Evolutionary conservation across 345 rosid species (phyloP).

Genomic region (Arabidopsis suecica): DNA sequence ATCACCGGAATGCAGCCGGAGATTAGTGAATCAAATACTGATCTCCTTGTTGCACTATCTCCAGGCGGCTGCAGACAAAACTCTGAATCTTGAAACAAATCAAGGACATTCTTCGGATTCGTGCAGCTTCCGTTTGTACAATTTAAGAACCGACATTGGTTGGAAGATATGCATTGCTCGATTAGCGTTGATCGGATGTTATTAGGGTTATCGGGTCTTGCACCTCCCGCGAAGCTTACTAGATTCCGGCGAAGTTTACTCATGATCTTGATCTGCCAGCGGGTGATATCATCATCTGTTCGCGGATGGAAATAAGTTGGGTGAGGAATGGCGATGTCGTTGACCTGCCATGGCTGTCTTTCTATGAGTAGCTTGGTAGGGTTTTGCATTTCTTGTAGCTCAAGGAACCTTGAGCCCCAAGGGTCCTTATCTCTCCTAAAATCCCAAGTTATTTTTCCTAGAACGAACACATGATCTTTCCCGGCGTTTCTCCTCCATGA

Average conservation of each 20-base stretch:
- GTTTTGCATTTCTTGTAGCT: constrained; percentile 67
- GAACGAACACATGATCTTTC: constrained; percentile 71
- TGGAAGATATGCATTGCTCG: constrained; percentile 4
- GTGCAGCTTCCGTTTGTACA: neutral
- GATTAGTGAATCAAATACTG: constrained; percentile 68
- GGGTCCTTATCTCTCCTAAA: constrained; percentile 58
- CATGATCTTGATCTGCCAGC: constrained; percentile 64
- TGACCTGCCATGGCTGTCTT: constrained; percentile 76
- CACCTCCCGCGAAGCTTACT: constrained; percentile 11
- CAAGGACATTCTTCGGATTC: neutral
- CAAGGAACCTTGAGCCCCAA: constrained; percentile 71
- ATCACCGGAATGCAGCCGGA: constrained; percentile 78
- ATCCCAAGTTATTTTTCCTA: constrained; percentile 83
- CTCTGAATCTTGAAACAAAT: constrained; percentile 35
- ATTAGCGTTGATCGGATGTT: constrained; percentile 5
- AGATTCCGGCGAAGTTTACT: constrained; percentile 1
- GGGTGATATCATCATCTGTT: constrained; percentile 57
- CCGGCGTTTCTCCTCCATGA: constrained; percentile 63
- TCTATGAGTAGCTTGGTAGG: constrained; percentile 77
- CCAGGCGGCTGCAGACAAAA: constrained; percentile 86
- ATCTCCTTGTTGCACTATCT: constrained; percentile 77
- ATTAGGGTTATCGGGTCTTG: neutral
- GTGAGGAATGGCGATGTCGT: constrained; percentile 77
- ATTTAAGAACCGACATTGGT: constrained; percentile 1
- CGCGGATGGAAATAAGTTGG: constrained; percentile 75